Evolutionary conservation across 768 basidiomycete genomes (phyloP).

Genomic region (Crucibulum laeve): DNA sequence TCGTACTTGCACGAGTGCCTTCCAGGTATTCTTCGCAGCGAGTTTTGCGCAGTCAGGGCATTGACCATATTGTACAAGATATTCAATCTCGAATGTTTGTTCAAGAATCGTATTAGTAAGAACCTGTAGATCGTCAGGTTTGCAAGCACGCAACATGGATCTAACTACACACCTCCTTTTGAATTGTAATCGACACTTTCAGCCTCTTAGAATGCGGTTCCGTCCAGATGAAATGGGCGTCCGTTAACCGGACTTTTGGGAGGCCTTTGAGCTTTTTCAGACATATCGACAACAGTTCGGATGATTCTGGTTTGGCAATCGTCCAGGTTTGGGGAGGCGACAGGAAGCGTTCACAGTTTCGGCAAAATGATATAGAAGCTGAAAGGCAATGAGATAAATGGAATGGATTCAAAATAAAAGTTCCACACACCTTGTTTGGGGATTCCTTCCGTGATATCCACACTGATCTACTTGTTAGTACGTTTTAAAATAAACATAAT

Average conservation of each 20-base stretch:
- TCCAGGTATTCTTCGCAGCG: slow-evolving; percentile 99
- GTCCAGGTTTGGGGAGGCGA: slow-evolving; percentile 89
- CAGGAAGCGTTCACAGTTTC: slow-evolving; percentile 95
- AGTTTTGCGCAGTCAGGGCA: slow-evolving; percentile 92
- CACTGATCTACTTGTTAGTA: slow-evolving; percentile 34
- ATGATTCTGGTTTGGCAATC: slow-evolving; percentile 81
- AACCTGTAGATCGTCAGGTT: slow-evolving; percentile 39
- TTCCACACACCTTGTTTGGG: slow-evolving; percentile 78
- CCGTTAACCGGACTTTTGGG: slow-evolving; percentile 92
- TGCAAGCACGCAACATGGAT: not conserved
- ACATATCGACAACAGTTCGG: slow-evolving; percentile 92
- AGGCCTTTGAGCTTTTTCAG: slow-evolving; percentile 93
- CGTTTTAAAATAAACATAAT: not conserved
- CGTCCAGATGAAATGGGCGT: slow-evolving; percentile 99
- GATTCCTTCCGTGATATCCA: slow-evolving; percentile 98
- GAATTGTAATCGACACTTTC: slow-evolving; percentile 91
- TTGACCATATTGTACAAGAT: slow-evolving; percentile 91
- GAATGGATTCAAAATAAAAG: not conserved
- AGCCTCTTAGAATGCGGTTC: slow-evolving; percentile 96
- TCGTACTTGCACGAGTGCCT: slow-evolving; percentile 95
- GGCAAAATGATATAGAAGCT: slow-evolving; percentile 90
- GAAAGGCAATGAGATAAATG: slow-evolving; percentile 5
- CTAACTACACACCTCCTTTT: slow-evolving; percentile 78
- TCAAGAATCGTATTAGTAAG: slow-evolving; percentile 93
- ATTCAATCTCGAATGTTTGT: slow-evolving; percentile 96